A percentile compares a stretch with the other conserved stretches of the same genome.
Evolutionary conservation across 495 filamentous ascomycete genomes (phyloP).

Genomic region (Parathielavia hyrcaniae): DNA sequence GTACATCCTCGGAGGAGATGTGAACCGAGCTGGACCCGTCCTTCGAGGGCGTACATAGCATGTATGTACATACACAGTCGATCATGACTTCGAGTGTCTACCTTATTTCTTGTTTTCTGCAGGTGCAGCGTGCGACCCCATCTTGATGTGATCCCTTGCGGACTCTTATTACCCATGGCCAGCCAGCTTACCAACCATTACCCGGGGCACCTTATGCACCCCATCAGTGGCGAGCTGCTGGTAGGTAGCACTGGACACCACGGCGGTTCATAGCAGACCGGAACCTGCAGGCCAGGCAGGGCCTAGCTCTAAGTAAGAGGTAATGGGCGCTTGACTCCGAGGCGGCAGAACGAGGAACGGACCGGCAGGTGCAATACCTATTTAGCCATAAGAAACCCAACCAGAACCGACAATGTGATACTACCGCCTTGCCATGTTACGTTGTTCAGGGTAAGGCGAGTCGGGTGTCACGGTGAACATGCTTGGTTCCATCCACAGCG

Average conservation of each 20-base stretch:
- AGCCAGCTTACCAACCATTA: too few species aligned
- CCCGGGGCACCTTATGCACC: too few species aligned
- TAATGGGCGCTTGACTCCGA: neutral
- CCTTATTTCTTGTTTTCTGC: too few species aligned
- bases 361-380: too few species aligned
- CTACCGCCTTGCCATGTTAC: neutral
- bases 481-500: neutral
- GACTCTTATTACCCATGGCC: too few species aligned
- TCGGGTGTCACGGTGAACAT: neutral
- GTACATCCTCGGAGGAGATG: too few species aligned
- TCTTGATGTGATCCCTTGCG: neutral
- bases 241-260: too few species aligned
- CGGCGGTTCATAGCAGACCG: neutral
- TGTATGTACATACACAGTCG: neutral
- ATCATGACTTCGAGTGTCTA: too few species aligned
- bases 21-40: too few species aligned
- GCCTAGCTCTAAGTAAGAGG: neutral
- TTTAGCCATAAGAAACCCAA: neutral
- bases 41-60: neutral
- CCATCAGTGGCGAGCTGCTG: neutral
- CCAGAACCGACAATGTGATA: neutral
- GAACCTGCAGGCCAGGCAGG: neutral
- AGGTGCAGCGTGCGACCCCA: too few species aligned
- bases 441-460: neutral
- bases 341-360: neutral